A percentile compares a stretch with the other conserved stretches of the same genome.
phyloP scores from a whole-genome alignment of 108 stramenopile species.

The Cyclotella kingstonii region DNA sequence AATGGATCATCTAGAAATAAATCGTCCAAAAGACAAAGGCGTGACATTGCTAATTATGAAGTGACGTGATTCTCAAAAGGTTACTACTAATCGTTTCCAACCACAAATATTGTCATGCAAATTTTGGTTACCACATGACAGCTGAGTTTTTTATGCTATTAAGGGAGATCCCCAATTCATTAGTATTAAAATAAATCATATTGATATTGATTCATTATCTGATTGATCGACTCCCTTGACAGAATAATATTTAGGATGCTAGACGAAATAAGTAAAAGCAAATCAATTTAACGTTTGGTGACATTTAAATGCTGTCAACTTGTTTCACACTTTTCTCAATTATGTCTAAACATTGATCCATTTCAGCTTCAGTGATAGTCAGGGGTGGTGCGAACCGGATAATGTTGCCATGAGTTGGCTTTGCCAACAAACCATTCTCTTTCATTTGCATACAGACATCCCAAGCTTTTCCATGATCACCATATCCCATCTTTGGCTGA shows the following conservation, averaged over 20 bases:
- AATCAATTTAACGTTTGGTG: not conserved
- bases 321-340: constrained; percentile 79
- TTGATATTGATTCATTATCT: too few species aligned
- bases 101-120: too few species aligned
- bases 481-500: constrained; percentile 83
- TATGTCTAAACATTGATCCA: constrained; percentile 82
- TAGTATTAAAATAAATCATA: too few species aligned
- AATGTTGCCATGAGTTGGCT: constrained; percentile 99
- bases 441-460: constrained; percentile 89
- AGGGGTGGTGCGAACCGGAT: constrained; percentile 98
- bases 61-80: constrained; percentile 15
- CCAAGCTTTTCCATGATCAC: constrained; percentile 89
- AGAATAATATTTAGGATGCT: too few species aligned
- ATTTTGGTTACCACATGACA: too few species aligned
- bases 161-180: too few species aligned
- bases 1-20: constrained; percentile 14
- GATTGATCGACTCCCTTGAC: too few species aligned
- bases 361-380: constrained; percentile 86
- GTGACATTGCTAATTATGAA: constrained; percentile 9
- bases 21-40: constrained; percentile 33
- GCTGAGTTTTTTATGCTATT: too few species aligned
- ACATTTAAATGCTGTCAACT: constrained; percentile 24
- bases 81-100: too few species aligned
- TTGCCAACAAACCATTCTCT: constrained; percentile 94
- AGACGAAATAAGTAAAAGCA: not conserved